These are phyloP conservation scores for Neonectria magnoliae DNA, from an alignment of 2,329 filamentous ascomycete species.

Conservation along the genomic window DNA sequence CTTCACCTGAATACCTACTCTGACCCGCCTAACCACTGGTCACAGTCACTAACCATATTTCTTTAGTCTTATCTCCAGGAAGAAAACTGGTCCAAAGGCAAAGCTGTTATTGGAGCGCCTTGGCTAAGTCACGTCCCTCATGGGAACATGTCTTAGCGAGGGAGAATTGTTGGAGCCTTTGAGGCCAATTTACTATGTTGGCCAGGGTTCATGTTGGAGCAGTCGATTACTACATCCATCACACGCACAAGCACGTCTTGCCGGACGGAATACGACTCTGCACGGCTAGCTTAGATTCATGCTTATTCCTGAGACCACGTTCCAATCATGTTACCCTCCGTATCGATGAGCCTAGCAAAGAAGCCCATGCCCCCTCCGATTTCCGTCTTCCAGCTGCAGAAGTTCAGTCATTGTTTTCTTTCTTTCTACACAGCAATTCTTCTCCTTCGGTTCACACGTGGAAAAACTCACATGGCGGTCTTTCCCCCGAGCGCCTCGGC, in stretches of 20 bases:
- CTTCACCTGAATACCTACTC: too few relatives aligned
- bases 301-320: slow-evolving; percentile 46
- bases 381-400: slow-evolving; percentile 48
- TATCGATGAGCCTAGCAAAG: slow-evolving; percentile 50
- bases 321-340: slow-evolving; percentile 52
- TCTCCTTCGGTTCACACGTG: background rate
- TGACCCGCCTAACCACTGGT: too few relatives aligned
- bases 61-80: too few relatives aligned
- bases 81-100: too few relatives aligned
- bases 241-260: slow-evolving; percentile 8
- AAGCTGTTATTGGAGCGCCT: too few relatives aligned
- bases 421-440: background rate
- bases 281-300: background rate
- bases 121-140: too few relatives aligned
- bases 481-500: slow-evolving; percentile 46
- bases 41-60: too few relatives aligned
- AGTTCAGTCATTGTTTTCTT: slow-evolving; percentile 11
- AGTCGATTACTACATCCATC: background rate
- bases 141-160: too few relatives aligned
- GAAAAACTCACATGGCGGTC: slow-evolving; percentile 47
- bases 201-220: too few relatives aligned
- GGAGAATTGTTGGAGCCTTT: too few relatives aligned
- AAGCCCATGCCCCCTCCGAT: slow-evolving; percentile 48
- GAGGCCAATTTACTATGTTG: too few relatives aligned
- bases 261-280: slow-evolving; percentile 1